Percentiles rank a stretch among this genome's conserved stretches.
Conservation (phyloP, 1,284 basidiomycete genomes). For the Trichosporon sp. region DNA sequence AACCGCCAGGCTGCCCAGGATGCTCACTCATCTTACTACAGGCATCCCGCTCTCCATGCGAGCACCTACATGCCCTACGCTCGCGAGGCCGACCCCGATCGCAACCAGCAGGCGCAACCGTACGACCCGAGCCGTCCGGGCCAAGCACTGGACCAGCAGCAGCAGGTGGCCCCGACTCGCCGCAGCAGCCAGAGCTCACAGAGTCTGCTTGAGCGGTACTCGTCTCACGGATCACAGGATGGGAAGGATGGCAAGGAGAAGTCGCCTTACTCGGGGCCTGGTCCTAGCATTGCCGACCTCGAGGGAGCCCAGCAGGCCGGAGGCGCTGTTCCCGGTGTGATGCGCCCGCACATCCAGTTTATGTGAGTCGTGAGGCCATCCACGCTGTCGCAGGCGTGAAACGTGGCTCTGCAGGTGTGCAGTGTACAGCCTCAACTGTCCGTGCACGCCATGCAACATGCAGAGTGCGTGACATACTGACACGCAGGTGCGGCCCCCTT, state of each 20-base stretch:
- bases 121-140: neutral
- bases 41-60: constrained; percentile 36
- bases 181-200: constrained; percentile 1
- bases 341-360: constrained; percentile 49
- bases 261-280: constrained; percentile 23
- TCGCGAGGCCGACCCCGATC: neutral
- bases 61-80: constrained; percentile 27
- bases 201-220: neutral
- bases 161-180: neutral
- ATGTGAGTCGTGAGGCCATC: too few species aligned
- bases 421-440: neutral
- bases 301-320: constrained; percentile 14
- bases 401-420: neutral
- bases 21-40: constrained; percentile 41
- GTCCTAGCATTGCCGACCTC: constrained; percentile 9
- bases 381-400: neutral
- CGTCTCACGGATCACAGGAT: constrained; percentile 6
- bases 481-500: constrained; percentile 62
- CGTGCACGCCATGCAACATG: neutral
- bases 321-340: constrained; percentile 24
- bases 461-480: neutral
- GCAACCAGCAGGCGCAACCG: constrained; percentile 24
- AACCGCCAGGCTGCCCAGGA: constrained; percentile 36
- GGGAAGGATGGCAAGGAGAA: constrained; percentile 19
- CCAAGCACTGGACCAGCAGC: neutral